Evolutionary conservation across 2,329 filamentous ascomycete species (phyloP), one percentile per base, ranked within the genome.

Genomic region (Alternaria atra): DNA sequence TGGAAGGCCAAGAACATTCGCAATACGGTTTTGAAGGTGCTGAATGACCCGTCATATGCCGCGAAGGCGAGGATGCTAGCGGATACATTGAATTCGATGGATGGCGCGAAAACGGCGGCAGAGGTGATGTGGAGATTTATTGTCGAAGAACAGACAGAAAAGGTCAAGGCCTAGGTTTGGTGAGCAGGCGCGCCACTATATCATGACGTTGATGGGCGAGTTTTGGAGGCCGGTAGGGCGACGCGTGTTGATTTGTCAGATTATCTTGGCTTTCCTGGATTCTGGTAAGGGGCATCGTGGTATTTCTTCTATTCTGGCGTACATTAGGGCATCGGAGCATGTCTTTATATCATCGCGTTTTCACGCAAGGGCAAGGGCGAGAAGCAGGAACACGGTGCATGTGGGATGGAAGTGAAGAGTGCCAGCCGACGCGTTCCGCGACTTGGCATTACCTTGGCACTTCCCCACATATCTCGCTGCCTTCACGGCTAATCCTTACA

Each of bases 101-200:
- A 76, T 52, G 73, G 73, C 12, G 73, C 73, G 8, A 67, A 66
- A 47, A 72, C 63, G 10, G 71, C 72, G 9, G 73, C 72, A 0
- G 69, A 76, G 37, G 67, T 68, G 3, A 76, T 76, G 72, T 76
- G 73, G 73, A 68, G 68, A 50, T 76, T 76, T 29, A 70, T 74
- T 13, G 52, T 71, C 1, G 67, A 71, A 32, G 67, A 68, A 30
- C 57, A 63, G 35, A 50, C 50, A 0, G 65, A 68, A 51, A 68
- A 70, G 58, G 39, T 52, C 17, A 65, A 67, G 29, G 30, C 35
- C 32, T 56, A 55, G 46, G 27, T 10, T 35, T 53, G 10, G 13
- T 5, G 23, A 32, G 10, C 37, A 20, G 44, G 40, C 10, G 43
- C 13, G 42, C 43, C 29, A 53, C 52, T 47, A 52, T 55, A 35